These are phyloP conservation scores for Colletotrichum sp. DNA, from an alignment of 2,329 filamentous ascomycete genomes.

Conservation along the genomic window DNA sequence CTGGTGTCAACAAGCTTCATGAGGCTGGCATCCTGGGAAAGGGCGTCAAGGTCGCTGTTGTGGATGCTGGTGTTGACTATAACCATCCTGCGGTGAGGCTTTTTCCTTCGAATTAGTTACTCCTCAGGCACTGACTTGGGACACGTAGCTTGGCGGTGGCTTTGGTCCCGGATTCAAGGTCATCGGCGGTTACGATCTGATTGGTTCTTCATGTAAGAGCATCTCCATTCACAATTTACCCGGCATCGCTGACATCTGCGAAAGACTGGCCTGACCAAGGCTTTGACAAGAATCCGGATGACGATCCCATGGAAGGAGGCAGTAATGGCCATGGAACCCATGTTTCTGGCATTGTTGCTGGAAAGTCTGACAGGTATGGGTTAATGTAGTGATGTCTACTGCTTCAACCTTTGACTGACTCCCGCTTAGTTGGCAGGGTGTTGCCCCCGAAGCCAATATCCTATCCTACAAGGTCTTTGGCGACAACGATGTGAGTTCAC, in stretches of 20 bases:
- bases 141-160: constrained; percentile 15
- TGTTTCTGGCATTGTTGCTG: constrained; percentile 32
- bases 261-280: constrained; percentile 1
- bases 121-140: not conserved
- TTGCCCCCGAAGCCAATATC: constrained; percentile 32
- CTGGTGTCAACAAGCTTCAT: constrained; percentile 43
- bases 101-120: not conserved
- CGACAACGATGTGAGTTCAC: constrained; percentile 2
- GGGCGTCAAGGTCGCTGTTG: constrained; percentile 41
- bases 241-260: not conserved
- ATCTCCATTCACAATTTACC: not conserved
- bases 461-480: constrained; percentile 35
- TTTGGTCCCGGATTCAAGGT: constrained; percentile 19
- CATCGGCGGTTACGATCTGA: constrained; percentile 19
- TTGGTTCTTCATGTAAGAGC: constrained; percentile 5
- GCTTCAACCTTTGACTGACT: not conserved
- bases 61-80: constrained; percentile 46
- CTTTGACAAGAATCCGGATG: constrained; percentile 33
- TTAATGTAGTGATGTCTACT: not conserved
- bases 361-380: constrained; percentile 5
- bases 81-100: constrained; percentile 37
- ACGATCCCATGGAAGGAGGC: constrained; percentile 35
- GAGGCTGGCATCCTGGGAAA: constrained; percentile 39
- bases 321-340: constrained; percentile 41
- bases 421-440: constrained; percentile 18